A percentile compares a stretch with the other conserved stretches of the same genome.
phyloP scores from a whole-genome alignment of 2,329 filamentous ascomycete species.

The Phoma sp. region DNA sequence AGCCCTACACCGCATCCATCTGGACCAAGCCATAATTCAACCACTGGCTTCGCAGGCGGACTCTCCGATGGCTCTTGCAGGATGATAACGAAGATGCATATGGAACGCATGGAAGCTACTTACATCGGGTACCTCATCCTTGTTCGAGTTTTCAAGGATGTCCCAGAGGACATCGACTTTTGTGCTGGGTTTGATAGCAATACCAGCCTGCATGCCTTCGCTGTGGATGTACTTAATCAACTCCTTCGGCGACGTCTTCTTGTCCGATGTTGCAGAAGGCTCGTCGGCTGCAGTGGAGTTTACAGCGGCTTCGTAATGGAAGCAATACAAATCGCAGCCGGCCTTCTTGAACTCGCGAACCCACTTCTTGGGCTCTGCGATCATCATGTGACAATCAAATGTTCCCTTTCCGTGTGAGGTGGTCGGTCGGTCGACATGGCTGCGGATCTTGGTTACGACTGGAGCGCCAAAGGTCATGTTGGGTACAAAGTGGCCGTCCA shows the following conservation, averaged over 20 bases:
- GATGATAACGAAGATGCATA: not conserved
- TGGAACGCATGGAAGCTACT: conserved; percentile 47
- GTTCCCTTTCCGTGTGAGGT: conserved; percentile 79
- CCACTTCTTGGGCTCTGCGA: conserved; percentile 99
- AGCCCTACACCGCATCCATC: conserved; percentile 24
- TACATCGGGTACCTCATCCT: conserved; percentile 86
- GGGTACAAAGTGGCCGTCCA: conserved; percentile 98
- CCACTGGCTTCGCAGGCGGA: not conserved
- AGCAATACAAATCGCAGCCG: conserved; percentile 98
- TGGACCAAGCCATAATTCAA: not conserved
- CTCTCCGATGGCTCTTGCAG: not conserved
- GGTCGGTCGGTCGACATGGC: conserved; percentile 78
- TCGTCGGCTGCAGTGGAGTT: conserved; percentile 80
- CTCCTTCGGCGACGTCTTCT: conserved; percentile 80
- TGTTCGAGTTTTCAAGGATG: conserved; percentile 74
- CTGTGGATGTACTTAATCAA: conserved; percentile 91
- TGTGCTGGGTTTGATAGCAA: conserved; percentile 94
- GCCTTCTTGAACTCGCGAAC: conserved; percentile 92
- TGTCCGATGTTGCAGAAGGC: conserved; percentile 71
- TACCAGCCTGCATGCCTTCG: conserved; percentile 84
- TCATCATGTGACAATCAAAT: conserved; percentile 99
- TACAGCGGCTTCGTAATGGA: conserved; percentile 97
- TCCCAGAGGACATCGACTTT: conserved; percentile 91
- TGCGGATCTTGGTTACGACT: conserved; percentile 91
- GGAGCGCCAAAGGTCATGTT: conserved; percentile 98